Base-by-base conservation (phyloP, 495 filamentous ascomycete genomes). In the Terfezia boudieri region DNA sequence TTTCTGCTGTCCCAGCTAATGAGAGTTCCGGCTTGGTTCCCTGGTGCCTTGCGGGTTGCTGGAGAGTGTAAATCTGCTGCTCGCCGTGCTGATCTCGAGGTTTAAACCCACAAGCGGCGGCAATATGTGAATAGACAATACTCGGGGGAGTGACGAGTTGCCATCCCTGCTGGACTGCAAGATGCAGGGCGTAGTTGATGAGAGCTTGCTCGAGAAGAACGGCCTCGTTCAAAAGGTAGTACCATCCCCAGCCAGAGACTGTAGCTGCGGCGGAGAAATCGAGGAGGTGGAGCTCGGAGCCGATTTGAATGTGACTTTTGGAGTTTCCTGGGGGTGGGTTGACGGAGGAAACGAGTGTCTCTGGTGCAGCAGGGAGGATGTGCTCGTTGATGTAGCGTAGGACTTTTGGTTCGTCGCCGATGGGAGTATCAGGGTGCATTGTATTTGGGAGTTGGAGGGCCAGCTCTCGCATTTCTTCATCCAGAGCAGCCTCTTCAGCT, bases 181-280 rank as follows among this genome's bases (percentile, higher is more conserved):
- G 73, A 20, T 70, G 68, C 4, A 94, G 72, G 0, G 92, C 79
- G 67, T 92, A 94, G 59, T 81, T 78, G n/a, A 95, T 67, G 0
- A 98, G 75, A 0, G 90, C 90, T 64, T 94, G 88, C 65, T 96
- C 90, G 2, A 98, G 74, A 66, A 90, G 74, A 0, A 86, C 88
- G 8, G 79, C 87, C 58, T 92, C 89, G 67, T 92, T 83, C 36
- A 80, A 73, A 0, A 98, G 77, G 66, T 82, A 94, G 68, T 98
- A 98, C 86, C 87, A 98, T 0, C 90, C 90, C 88, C 88, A 96
- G 14, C 90, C 90, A 37, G 79, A 83, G 17, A 83, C 79, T 9
- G 76, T 80, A 17, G 78, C 80, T 3, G 87, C 85, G 53, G 72
- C 76, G 10, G 79, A 71, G 62, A 98, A 95, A 68, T 98, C 92